Evolutionary conservation across 1,139 yeast genomes (phyloP).

Genomic region (Pichia sp.): DNA sequence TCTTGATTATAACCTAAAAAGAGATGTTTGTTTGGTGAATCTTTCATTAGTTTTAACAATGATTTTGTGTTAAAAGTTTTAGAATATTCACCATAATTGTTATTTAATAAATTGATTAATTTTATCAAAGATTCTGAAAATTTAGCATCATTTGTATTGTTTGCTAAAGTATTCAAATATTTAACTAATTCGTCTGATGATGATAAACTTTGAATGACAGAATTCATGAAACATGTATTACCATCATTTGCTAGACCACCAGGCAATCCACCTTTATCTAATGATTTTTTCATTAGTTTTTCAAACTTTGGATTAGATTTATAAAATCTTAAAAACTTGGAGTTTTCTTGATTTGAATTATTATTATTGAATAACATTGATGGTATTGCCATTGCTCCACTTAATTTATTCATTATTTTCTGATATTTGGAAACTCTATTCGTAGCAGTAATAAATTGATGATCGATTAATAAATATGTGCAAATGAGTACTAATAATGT

Average conservation of each 20-base stretch:
- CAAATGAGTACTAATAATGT: neutral
- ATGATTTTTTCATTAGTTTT: constrained; percentile 28
- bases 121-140: constrained; percentile 50
- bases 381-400: constrained; percentile 14
- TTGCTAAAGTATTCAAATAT: constrained; percentile 35
- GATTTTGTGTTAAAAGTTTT: constrained; percentile 63
- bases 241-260: constrained; percentile 90
- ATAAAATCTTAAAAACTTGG: neutral
- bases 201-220: constrained; percentile 77
- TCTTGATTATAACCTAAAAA: constrained; percentile 84
- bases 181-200: constrained; percentile 57
- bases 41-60: constrained; percentile 64
- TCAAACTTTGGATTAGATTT: constrained; percentile 17
- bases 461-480: constrained; percentile 1
- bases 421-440: constrained; percentile 1
- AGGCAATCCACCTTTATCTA: constrained; percentile 58
- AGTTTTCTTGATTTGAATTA: neutral
- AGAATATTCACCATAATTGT: constrained; percentile 44
- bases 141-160: constrained; percentile 22
- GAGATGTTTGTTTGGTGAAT: constrained; percentile 70
- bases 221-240: constrained; percentile 89
- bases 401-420: constrained; percentile 12
- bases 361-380: constrained; percentile 4
- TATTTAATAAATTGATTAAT: constrained; percentile 49
- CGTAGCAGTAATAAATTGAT: neutral